Evolutionary conservation across 495 filamentous ascomycete species (phyloP).

Genomic region (Tuber aestivum): DNA sequence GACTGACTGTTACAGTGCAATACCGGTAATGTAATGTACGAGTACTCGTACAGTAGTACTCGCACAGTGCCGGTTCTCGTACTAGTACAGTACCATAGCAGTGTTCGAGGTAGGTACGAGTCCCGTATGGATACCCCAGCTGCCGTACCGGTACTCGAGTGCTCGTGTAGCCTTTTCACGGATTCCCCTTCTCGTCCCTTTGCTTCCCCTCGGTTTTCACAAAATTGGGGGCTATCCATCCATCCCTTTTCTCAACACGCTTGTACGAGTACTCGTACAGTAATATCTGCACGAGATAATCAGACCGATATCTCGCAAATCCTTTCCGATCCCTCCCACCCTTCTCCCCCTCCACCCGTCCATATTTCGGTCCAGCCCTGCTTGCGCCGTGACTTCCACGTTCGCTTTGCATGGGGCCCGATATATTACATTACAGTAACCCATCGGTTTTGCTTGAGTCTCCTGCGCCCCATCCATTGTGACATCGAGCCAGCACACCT

Average conservation of each 20-base stretch:
- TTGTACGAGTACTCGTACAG: too few relatives aligned
- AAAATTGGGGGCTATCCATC: constrained; percentile 6
- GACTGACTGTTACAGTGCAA: background rate
- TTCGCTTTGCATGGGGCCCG: background rate
- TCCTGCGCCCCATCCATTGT: background rate
- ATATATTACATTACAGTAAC: background rate
- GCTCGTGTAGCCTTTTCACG: background rate
- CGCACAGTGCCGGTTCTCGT: too few relatives aligned
- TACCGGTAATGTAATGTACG: too few relatives aligned
- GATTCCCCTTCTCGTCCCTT: constrained; percentile 18
- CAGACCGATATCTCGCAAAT: constrained; percentile 1
- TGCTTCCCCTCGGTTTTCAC: constrained; percentile 9
- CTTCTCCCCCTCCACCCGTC: background rate
- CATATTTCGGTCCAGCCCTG: background rate
- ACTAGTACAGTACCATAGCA: too few relatives aligned
- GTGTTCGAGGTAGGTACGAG: background rate
- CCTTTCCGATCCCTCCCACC: background rate
- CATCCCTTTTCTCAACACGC: background rate
- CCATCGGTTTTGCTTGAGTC: background rate
- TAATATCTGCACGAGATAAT: constrained; percentile 1
- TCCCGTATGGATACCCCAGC: background rate
- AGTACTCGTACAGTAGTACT: too few relatives aligned
- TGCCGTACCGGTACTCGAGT: background rate
- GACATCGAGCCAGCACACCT: background rate
- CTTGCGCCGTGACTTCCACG: background rate